Conservation (phyloP, 176 grass and related monocot genomes). For the Ananas comosus region DNA sequence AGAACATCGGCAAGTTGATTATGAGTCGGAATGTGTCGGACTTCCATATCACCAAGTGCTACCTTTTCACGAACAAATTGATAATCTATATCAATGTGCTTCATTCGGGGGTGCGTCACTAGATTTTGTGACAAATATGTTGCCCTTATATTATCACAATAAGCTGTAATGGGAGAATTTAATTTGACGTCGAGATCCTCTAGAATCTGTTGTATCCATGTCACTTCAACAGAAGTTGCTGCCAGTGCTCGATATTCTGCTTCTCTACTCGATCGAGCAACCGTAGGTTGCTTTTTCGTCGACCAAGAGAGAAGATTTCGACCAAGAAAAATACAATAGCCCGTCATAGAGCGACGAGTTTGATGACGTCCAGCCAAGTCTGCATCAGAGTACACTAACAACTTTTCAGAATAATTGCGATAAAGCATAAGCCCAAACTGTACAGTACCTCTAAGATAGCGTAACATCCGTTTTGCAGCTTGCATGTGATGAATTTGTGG, state of each 20-base stretch:
- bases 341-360: neutral
- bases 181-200: neutral
- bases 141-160: neutral
- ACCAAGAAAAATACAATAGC: neutral
- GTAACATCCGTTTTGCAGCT: neutral
- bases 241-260: neutral
- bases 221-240: neutral
- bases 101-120: no score
- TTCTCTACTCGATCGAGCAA: neutral
- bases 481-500: neutral
- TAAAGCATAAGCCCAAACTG: neutral
- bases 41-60: no score
- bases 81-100: no score
- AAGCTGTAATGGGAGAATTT: neutral
- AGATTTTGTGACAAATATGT: no score
- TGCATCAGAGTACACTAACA: conserved; percentile 3
- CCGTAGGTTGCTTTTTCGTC: neutral
- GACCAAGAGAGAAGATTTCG: neutral
- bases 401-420: rapidly evolving
- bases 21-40: no score
- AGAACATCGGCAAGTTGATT: no score
- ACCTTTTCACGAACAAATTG: no score
- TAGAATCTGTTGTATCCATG: neutral
- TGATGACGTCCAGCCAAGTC: neutral
- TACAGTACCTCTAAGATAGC: neutral